phyloP scores from a whole-genome alignment of 1,284 basidiomycete genomes.

The Rugosomyces carneus region DNA sequence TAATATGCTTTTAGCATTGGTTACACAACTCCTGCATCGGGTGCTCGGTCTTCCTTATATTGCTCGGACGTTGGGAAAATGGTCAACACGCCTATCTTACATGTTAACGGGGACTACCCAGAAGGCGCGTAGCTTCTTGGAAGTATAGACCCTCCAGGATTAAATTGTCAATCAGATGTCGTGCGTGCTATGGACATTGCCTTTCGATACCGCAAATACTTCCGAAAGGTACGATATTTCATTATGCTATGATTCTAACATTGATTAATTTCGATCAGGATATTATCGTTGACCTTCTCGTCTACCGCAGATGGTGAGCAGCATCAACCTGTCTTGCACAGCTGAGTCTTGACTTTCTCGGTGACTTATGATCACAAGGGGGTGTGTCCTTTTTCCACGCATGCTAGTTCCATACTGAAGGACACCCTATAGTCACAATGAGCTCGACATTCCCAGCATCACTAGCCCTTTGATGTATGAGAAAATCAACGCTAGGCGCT shows the following conservation, averaged over 20 bases:
- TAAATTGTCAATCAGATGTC: conserved; percentile 50
- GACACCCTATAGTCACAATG: conserved; percentile 69
- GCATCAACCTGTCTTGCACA: background rate
- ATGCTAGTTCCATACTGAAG: background rate
- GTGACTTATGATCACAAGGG: conserved; percentile 21
- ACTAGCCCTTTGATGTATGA: conserved; percentile 89
- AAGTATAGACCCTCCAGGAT: background rate
- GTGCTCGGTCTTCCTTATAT: conserved; percentile 79
- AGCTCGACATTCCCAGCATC: conserved; percentile 86
- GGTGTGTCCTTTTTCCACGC: conserved; percentile 18
- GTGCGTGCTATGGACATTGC: conserved; percentile 73
- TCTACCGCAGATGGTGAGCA: conserved; percentile 74
- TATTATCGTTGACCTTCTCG: conserved; percentile 82
- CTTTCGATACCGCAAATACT: conserved; percentile 78
- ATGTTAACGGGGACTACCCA: conserved; percentile 87
- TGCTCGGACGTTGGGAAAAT: conserved; percentile 89
- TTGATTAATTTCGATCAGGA: conserved; percentile 37
- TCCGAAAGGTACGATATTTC: conserved; percentile 52
- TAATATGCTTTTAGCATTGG: conserved; percentile 57
- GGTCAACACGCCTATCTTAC: conserved; percentile 84
- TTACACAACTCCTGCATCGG: conserved; percentile 82
- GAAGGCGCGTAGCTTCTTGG: conserved; percentile 50
- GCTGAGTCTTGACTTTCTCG: conserved; percentile 2
- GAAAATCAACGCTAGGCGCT: conserved; percentile 69
- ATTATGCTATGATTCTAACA: background rate